These are phyloP conservation scores for Multifurca ochricompacta DNA, from an alignment of 768 basidiomycete genomes.

Conservation along the genomic window DNA sequence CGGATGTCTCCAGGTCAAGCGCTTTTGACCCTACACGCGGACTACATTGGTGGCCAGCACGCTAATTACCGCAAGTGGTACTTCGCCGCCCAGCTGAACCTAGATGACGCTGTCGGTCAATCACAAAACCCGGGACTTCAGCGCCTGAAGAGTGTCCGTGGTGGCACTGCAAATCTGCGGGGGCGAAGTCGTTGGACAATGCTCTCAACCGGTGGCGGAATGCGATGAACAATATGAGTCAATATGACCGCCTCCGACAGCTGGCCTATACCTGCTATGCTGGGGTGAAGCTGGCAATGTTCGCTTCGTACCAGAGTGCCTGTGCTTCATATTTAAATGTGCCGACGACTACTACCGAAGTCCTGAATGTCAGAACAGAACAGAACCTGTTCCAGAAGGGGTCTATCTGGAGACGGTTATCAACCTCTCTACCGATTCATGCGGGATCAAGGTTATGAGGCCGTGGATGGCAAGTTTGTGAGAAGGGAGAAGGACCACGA, in stretches of 20 bases:
- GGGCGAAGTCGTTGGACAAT: constrained; percentile 81
- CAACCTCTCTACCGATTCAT: constrained; percentile 95
- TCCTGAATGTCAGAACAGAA: constrained; percentile 90
- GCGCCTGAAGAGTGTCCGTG: constrained; percentile 78
- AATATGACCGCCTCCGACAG: constrained; percentile 95
- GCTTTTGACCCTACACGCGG: constrained; percentile 91
- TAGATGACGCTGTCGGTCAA: constrained; percentile 97
- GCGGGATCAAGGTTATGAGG: constrained; percentile 96
- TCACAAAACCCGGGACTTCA: constrained; percentile 90
- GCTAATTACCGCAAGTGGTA: constrained; percentile 99
- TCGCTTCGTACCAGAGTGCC: constrained; percentile 90
- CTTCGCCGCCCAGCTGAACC: constrained; percentile 97
- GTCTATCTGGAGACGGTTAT: constrained; percentile 86
- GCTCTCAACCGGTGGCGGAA: constrained; percentile 94
- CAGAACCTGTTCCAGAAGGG: constrained; percentile 92
- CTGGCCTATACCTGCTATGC: constrained; percentile 93
- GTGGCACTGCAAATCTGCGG: constrained; percentile 42
- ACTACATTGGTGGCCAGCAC: constrained; percentile 97
- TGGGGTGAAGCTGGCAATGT: constrained; percentile 99
- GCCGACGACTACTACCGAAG: constrained; percentile 99
- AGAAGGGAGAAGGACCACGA: constrained; percentile 91
- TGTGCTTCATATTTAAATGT: constrained; percentile 99
- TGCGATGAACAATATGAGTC: constrained; percentile 99
- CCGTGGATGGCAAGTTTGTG: constrained; percentile 90
- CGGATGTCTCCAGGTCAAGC: constrained; percentile 97